Conservation (phyloP, 169 alveolate genomes). For the Plasmodium reichenowi region DNA sequence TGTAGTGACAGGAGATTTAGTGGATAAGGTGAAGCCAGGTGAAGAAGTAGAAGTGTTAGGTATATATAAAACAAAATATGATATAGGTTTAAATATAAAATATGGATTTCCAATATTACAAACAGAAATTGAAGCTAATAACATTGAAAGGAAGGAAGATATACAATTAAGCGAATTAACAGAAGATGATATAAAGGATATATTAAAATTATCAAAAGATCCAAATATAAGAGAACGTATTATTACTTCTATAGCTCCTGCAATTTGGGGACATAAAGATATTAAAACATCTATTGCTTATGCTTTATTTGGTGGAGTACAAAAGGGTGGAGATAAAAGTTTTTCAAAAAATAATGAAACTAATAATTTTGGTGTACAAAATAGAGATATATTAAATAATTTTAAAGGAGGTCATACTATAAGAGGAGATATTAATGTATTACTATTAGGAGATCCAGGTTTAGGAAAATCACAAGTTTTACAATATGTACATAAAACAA, state of each 20-base stretch:
- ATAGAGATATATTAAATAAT: slow-evolving; percentile 90
- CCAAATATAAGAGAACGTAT: slow-evolving; percentile 96
- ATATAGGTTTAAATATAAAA: slow-evolving; percentile 94
- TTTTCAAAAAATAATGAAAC: slow-evolving; percentile 60
- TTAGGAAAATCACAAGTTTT: slow-evolving; percentile 99
- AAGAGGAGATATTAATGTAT: slow-evolving; percentile 97
- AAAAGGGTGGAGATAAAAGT: slow-evolving; percentile 81
- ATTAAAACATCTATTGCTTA: slow-evolving; percentile 94
- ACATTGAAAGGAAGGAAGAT: slow-evolving; percentile 93
- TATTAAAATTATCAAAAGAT: slow-evolving; percentile 91
- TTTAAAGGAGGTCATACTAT: slow-evolving; percentile 95
- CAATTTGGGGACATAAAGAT: slow-evolving; percentile 97
- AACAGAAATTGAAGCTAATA: slow-evolving; percentile 96
- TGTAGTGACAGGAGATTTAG: slow-evolving; percentile 96
- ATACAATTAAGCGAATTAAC: slow-evolving; percentile 92
- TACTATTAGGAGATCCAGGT: slow-evolving; percentile 97
- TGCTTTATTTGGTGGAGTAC: slow-evolving; percentile 96
- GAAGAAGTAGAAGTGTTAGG: slow-evolving; percentile 98
- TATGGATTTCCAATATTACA: slow-evolving; percentile 97
- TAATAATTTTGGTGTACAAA: slow-evolving; percentile 59
- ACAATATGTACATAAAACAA: slow-evolving; percentile 97
- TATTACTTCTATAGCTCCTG: slow-evolving; percentile 97
- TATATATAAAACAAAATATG: slow-evolving; percentile 95
- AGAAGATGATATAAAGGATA: slow-evolving; percentile 94
- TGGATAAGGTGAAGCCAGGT: slow-evolving; percentile 99